Evolutionary conservation across 176 grass and related monocot genomes (phyloP).

Genomic region (Aegilops tauschii): DNA sequence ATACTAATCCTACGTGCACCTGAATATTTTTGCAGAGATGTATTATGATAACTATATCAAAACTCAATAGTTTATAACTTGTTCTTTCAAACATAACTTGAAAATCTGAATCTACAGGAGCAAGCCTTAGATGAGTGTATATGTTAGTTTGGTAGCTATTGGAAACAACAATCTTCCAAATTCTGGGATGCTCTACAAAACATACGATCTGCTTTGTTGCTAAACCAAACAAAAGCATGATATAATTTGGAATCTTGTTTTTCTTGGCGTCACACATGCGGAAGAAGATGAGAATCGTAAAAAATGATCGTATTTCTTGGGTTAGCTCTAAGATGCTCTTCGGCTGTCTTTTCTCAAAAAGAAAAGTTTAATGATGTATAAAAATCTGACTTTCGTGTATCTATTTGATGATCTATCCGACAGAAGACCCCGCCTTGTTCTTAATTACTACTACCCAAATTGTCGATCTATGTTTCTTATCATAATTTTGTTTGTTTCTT

Average conservation of each 20-base stretch:
- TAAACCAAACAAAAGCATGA: conserved; percentile 1
- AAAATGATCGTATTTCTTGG: conserved; percentile 47
- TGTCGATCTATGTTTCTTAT: too few relatives aligned
- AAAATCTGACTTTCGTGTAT: conserved; percentile 2
- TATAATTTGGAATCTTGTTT: conserved; percentile 13
- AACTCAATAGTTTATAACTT: conserved; percentile 5
- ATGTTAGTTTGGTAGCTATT: conserved; percentile 39
- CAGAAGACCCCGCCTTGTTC: conserved; percentile 40
- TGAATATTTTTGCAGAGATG: not conserved
- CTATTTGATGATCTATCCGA: conserved; percentile 82
- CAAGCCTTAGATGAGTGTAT: conserved; percentile 67
- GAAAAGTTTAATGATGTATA: not conserved
- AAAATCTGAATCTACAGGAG: conserved; percentile 69
- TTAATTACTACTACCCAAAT: too few relatives aligned
- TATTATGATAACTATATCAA: not conserved
- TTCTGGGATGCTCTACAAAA: not conserved
- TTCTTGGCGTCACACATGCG: conserved; percentile 61
- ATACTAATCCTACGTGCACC: conserved; percentile 1
- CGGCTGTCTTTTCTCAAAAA: too few relatives aligned
- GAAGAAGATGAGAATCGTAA: conserved; percentile 86
- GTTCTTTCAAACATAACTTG: conserved; percentile 59
- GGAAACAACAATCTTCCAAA: conserved; percentile 11
- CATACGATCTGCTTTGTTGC: not conserved
- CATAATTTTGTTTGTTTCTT: too few relatives aligned
- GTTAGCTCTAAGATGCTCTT: not conserved